Evolutionary conservation across 495 filamentous ascomycete species (phyloP).

Genomic region (Friedmanniomyces endolithicus): DNA sequence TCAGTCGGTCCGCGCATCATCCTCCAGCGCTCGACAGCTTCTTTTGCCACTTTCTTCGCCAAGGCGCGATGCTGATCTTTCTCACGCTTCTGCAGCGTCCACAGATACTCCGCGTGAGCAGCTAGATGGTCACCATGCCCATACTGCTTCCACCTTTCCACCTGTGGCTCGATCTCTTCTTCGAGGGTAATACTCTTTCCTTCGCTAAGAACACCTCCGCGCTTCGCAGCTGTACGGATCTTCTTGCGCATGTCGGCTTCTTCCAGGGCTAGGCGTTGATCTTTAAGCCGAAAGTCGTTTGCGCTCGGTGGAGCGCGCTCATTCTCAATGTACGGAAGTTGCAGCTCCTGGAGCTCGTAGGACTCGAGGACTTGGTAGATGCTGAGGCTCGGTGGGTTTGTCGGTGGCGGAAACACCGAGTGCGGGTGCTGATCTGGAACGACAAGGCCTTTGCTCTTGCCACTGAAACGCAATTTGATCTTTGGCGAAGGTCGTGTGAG

Average conservation of each 20-base stretch:
- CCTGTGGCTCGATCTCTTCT: conserved; percentile 56
- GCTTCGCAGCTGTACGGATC: conserved; percentile 56
- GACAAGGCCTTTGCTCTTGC: neutral
- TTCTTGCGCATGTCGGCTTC: conserved; percentile 46
- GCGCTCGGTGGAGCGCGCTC: conserved; percentile 13
- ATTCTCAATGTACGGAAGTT: conserved; percentile 17
- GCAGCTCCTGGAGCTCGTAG: conserved; percentile 16
- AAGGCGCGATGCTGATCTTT: conserved; percentile 52
- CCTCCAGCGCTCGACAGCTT: conserved; percentile 44
- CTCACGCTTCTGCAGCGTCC: conserved; percentile 64
- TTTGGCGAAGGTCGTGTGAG: conserved; percentile 3
- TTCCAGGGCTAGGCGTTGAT: conserved; percentile 44
- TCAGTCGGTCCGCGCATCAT: conserved; percentile 54
- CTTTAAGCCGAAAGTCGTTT: conserved; percentile 22
- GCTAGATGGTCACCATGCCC: conserved; percentile 75
- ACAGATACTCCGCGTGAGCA: conserved; percentile 67
- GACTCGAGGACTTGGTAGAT: conserved; percentile 12
- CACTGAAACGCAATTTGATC: conserved; percentile 14
- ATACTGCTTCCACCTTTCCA: conserved; percentile 62
- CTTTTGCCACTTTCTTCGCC: conserved; percentile 51
- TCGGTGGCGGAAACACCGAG: neutral
- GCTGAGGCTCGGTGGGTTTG: conserved; percentile 7
- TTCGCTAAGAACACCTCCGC: conserved; percentile 60
- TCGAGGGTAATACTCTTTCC: conserved; percentile 58
- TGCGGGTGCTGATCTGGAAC: conserved; percentile 11